Evolutionary conservation across 148 eudicot genomes (phyloP).

Genomic region (Rhododendron kiyosumense): DNA sequence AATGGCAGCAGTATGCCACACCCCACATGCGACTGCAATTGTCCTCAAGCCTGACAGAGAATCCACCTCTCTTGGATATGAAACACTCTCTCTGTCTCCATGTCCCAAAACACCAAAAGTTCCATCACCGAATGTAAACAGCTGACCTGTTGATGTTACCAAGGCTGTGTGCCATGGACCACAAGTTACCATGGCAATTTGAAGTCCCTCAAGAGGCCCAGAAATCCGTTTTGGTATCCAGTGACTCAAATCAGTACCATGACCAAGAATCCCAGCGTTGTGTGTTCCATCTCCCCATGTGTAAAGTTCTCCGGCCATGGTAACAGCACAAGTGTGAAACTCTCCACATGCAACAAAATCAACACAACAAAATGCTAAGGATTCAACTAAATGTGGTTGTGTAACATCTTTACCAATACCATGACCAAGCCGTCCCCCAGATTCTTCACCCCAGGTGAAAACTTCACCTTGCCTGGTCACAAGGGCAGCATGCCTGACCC

Average conservation of each 20-base stretch:
- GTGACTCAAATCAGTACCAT: conserved; percentile 80
- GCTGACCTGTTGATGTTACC: conserved; percentile 77
- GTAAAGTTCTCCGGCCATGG: conserved; percentile 80
- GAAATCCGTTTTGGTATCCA: conserved; percentile 88
- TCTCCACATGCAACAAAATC: conserved; percentile 98
- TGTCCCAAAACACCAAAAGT: conserved; percentile 94
- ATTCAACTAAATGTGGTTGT: conserved; percentile 73
- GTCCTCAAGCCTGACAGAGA: conserved; percentile 87
- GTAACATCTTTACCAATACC: conserved; percentile 76
- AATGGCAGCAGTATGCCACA: conserved; percentile 97
- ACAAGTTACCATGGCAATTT: conserved; percentile 70
- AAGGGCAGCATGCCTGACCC: conserved; percentile 79
- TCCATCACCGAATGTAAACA: conserved; percentile 97
- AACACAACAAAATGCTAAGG: conserved; percentile 53
- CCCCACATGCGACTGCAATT: conserved; percentile 88
- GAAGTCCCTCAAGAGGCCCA: conserved; percentile 89
- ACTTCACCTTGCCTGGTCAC: conserved; percentile 91
- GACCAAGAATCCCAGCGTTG: conserved; percentile 87
- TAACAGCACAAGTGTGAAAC: conserved; percentile 90
- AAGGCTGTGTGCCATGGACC: conserved; percentile 98
- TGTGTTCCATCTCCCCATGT: conserved; percentile 97
- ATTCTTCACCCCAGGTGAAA: conserved; percentile 97
- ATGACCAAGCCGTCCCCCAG: conserved; percentile 96
- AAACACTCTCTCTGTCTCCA: conserved; percentile 70
- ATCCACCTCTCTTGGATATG: conserved; percentile 79